A percentile compares a stretch with the other conserved stretches of the same genome.
These are phyloP conservation scores for Eutrema yunnanense DNA, from an alignment of 345 rosid genomes.

Conservation along the genomic window DNA sequence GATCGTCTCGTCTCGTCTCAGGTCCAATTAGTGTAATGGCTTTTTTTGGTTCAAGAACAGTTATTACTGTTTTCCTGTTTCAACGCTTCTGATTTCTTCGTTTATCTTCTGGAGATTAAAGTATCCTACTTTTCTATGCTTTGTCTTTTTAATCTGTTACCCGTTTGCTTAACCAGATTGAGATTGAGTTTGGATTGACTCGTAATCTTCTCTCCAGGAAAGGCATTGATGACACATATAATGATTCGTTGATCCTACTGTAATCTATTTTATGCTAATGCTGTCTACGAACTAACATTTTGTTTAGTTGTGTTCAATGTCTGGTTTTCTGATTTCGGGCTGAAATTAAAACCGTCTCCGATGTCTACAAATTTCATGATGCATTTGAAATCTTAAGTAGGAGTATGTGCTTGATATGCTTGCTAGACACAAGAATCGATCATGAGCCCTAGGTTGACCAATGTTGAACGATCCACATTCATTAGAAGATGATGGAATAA, in stretches of 20 bases:
- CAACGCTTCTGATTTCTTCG: background rate
- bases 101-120: background rate
- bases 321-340: background rate
- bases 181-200: background rate
- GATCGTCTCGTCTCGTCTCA: conserved; percentile 3
- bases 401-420: conserved; percentile 1
- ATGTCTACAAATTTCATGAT: background rate
- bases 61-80: background rate
- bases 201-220: background rate
- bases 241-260: background rate
- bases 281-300: background rate
- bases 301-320: background rate
- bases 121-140: background rate
- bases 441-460: background rate
- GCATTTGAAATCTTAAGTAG: background rate
- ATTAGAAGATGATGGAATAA: background rate
- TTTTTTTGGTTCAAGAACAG: background rate
- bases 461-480: background rate
- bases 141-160: background rate
- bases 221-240: background rate
- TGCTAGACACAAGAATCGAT: background rate
- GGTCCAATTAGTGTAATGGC: conserved; percentile 12
- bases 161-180: background rate
- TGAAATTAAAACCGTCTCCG: background rate
- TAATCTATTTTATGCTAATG: background rate